Evolutionary conservation across 2,329 filamentous ascomycete genomes (phyloP), one percentile per base, ranked within the genome.

Genomic region (Parastagonospora nodorum): DNA sequence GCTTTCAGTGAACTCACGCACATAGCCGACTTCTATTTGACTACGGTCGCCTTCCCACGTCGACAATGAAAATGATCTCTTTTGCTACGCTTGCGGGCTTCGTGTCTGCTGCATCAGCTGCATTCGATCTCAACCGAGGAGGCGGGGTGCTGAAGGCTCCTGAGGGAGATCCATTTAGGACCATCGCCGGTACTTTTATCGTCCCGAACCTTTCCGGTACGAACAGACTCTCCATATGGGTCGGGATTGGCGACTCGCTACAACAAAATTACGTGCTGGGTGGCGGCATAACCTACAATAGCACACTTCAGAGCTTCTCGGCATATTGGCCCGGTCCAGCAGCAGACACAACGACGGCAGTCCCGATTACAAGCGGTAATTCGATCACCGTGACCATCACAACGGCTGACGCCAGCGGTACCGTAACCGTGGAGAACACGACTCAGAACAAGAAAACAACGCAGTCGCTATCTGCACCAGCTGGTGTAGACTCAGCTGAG

Each of bases 101-200:
- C 42, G 30, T 45, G 27, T 51, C 62, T n/a, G 30, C 38, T 14
- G 54, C 47, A 39, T 50, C 48, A 37, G 64, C 57, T n/a, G 64
- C 64, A 6, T 67, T 60, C 42, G 64, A 67, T 41, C 49, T 52
- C 9, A 66, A 66, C 33, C 52, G 63, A 10, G 64, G 51, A 15
- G 63, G 62, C 6, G 64, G 59, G 11, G 61, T 63, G 10, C 55
- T 66, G 42, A 67, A 66, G 54, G 64, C 63, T 16, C 64, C 64
- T 27, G 51, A 49, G 9, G 57, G 61, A 2, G 57, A 66, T 16
- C 58, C 59, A 4, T 66, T 67, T 41, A 45, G 51, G 8, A 56
- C 53, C 6, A 62, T 66, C 8, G 55, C 54, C 15, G 61, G 64
- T 12, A 67, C 61, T 11, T 67, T 67, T 48, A 60, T 51, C 19